Percentiles rank a stretch among this genome's conserved stretches.
Evolutionary conservation across 257 asterid genomes (phyloP).

Genomic region (Forsythia suspensa): DNA sequence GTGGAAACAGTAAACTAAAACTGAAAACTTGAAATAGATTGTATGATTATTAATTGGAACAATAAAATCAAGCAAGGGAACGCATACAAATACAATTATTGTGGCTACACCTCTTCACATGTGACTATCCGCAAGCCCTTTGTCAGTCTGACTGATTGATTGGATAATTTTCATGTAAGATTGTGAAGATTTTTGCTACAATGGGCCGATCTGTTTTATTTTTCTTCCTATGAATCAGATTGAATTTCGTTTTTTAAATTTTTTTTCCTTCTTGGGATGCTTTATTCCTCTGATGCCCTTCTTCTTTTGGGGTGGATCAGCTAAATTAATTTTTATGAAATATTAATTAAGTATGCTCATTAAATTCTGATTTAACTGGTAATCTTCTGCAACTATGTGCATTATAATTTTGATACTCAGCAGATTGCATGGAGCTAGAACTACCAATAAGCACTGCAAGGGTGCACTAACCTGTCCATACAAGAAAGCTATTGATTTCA

Average conservation of each 20-base stretch:
- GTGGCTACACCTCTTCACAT: neutral
- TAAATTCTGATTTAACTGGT: neutral
- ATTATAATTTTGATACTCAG: neutral
- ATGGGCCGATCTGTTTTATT: neutral
- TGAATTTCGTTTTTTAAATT: neutral
- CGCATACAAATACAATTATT: neutral
- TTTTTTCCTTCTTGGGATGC: neutral
- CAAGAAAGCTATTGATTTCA: constrained; percentile 3
- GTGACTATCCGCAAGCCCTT: neutral
- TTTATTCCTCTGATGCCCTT: neutral
- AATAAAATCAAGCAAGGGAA: neutral
- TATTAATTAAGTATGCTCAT: neutral
- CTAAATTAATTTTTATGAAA: neutral
- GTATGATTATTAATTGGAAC: neutral
- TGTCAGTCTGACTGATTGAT: neutral
- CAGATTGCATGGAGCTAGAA: neutral
- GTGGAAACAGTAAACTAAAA: neutral
- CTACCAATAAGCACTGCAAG: neutral
- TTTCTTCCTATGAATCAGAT: neutral
- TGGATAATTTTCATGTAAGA: neutral
- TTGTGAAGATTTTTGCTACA: neutral
- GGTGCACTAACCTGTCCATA: neutral
- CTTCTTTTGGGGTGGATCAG: neutral
- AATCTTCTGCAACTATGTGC: neutral
- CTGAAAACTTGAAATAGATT: neutral